Conservation (phyloP, 495 filamentous ascomycete species). For the Xylaria sp. region DNA sequence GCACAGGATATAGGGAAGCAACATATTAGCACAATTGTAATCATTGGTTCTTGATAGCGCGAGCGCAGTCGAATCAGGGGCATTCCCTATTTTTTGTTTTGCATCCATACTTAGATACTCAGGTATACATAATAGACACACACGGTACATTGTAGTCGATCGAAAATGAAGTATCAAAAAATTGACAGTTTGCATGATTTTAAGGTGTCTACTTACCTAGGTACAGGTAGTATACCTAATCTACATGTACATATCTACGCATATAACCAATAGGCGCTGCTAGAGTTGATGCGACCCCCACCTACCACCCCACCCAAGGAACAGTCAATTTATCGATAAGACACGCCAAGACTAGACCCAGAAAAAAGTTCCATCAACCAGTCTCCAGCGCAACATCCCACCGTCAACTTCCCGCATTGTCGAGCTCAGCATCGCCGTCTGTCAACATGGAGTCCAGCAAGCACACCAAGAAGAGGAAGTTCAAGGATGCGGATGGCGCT, state of each 20-base stretch:
- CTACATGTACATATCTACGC: too few species aligned
- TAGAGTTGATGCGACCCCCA: neutral
- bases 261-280: neutral
- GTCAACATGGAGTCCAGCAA: conserved; percentile 49
- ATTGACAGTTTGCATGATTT: too few species aligned
- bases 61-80: neutral
- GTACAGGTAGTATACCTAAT: too few species aligned
- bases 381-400: conserved; percentile 16
- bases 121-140: conserved; percentile 5
- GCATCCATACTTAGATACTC: conserved; percentile 12
- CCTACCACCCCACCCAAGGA: too few species aligned
- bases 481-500: conserved; percentile 46
- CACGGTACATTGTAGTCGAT: conserved; percentile 2
- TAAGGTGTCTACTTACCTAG: too few species aligned
- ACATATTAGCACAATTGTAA: conserved; percentile 24
- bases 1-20: neutral
- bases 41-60: conserved; percentile 17
- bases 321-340: conserved; percentile 31
- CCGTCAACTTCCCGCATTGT: neutral
- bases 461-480: conserved; percentile 56
- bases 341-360: conserved; percentile 6
- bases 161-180: neutral
- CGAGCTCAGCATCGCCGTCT: conserved; percentile 21
- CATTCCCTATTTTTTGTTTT: conserved; percentile 1
- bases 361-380: conserved; percentile 28